Evolutionary conservation across 2,329 filamentous ascomycete species (phyloP).

Genomic region (Aspergillus pseudoglaucus): DNA sequence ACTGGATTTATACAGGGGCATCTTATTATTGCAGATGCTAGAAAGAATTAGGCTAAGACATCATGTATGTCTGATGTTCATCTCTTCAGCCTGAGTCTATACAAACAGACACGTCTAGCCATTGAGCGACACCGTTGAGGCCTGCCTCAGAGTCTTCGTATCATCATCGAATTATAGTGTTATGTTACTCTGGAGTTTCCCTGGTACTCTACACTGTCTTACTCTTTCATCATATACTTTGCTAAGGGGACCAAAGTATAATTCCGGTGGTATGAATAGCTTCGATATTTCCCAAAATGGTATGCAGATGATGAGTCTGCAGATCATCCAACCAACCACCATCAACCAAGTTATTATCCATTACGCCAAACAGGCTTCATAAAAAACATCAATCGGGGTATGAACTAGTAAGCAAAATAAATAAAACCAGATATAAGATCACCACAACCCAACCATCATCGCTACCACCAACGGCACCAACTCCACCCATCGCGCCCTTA

Average conservation of each 20-base stretch:
- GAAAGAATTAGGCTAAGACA: too few species aligned
- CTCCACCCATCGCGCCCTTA: conserved; percentile 9
- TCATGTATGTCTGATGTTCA: too few species aligned
- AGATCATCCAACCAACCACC: not conserved
- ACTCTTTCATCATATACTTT: too few species aligned
- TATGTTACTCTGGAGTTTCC: not conserved
- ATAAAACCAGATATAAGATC: not conserved
- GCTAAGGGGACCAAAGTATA: too few species aligned
- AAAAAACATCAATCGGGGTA: not conserved
- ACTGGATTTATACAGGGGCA: too few species aligned
- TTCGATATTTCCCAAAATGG: not conserved
- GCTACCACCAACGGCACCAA: conserved; percentile 23
- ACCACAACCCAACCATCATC: conserved; percentile 1
- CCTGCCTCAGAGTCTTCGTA: too few species aligned
- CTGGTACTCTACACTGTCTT: too few species aligned
- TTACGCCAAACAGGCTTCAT: not conserved
- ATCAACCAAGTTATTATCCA: not conserved
- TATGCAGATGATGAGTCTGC: not conserved
- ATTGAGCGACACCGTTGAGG: too few species aligned
- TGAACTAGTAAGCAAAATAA: not conserved
- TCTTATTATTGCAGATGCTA: too few species aligned
- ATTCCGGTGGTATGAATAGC: not conserved
- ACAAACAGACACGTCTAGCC: too few species aligned
- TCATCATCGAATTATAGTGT: too few species aligned
- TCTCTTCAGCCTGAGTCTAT: too few species aligned